phyloP scores from a whole-genome alignment of 2,329 filamentous ascomycete species.

The Metarhizium anisopliae region DNA sequence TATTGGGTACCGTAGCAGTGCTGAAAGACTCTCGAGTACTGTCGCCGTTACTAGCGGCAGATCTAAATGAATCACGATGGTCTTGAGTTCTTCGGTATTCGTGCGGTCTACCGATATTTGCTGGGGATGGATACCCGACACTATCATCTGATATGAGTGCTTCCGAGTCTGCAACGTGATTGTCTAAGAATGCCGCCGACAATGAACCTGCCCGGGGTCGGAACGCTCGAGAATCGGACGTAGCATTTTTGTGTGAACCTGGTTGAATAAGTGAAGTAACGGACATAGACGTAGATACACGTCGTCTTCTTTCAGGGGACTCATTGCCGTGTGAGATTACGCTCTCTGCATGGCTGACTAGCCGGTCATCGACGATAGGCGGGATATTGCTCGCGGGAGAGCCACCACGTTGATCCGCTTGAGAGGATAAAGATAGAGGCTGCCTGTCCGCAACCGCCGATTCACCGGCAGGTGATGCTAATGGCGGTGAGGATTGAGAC shows the following conservation, averaged over 20 bases:
- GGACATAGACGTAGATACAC: conserved; percentile 9
- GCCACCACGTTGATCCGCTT: neutral
- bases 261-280: conserved; percentile 14
- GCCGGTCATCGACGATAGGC: neutral
- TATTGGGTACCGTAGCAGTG: conserved; percentile 9
- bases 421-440: neutral
- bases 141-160: conserved; percentile 19
- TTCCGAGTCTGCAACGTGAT: conserved; percentile 12
- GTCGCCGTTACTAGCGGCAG: conserved; percentile 8
- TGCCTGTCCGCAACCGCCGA: neutral
- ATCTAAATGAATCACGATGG: conserved; percentile 12
- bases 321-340: neutral
- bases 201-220: conserved; percentile 3
- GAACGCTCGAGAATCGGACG: neutral
- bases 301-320: neutral
- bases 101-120: conserved; percentile 5
- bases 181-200: conserved; percentile 4
- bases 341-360: neutral
- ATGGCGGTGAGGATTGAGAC: neutral
- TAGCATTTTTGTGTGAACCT: conserved; percentile 8
- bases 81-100: conserved; percentile 2
- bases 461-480: neutral
- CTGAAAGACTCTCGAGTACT: conserved; percentile 11
- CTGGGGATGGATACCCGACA: conserved; percentile 19
- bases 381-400: neutral